These are phyloP conservation scores for Podaxis sp. DNA, from an alignment of 768 basidiomycete species.

Conservation along the genomic window DNA sequence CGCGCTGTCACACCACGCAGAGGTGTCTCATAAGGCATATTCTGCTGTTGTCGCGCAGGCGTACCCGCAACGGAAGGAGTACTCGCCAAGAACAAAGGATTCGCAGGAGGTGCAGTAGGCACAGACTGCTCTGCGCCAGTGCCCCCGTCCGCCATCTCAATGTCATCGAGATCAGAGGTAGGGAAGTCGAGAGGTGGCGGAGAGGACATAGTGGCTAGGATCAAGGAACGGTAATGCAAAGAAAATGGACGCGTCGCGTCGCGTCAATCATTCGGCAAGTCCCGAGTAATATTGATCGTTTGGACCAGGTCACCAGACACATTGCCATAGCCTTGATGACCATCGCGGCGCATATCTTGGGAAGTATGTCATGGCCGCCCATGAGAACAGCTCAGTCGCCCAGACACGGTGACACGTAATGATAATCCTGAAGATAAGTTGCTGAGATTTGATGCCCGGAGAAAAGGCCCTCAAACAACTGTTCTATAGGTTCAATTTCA, in stretches of 20 bases:
- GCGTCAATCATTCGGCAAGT: constrained; percentile 30
- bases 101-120: constrained; percentile 36
- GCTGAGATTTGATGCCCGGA: too few species aligned
- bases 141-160: constrained; percentile 46
- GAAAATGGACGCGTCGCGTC: constrained; percentile 46
- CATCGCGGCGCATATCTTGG: too few species aligned
- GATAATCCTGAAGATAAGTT: too few species aligned
- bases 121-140: constrained; percentile 20
- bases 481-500: too few species aligned
- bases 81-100: constrained; percentile 53
- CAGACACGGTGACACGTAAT: too few species aligned
- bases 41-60: constrained; percentile 38
- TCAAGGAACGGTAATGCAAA: constrained; percentile 18
- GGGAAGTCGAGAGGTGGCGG: constrained; percentile 66
- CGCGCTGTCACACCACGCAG: constrained; percentile 45
- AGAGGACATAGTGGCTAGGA: constrained; percentile 50
- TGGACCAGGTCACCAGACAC: too few species aligned
- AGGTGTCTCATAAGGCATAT: constrained; percentile 45
- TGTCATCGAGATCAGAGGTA: constrained; percentile 55
- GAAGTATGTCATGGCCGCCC: too few species aligned
- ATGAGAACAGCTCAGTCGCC: too few species aligned
- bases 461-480: too few species aligned
- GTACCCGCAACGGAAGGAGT: constrained; percentile 54
- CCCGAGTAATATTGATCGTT: background rate
- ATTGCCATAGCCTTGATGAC: too few species aligned